Evolutionary conservation across 768 basidiomycete species (phyloP), one percentile per base, ranked within the genome.

Genomic region (Lenzites betulinus): DNA sequence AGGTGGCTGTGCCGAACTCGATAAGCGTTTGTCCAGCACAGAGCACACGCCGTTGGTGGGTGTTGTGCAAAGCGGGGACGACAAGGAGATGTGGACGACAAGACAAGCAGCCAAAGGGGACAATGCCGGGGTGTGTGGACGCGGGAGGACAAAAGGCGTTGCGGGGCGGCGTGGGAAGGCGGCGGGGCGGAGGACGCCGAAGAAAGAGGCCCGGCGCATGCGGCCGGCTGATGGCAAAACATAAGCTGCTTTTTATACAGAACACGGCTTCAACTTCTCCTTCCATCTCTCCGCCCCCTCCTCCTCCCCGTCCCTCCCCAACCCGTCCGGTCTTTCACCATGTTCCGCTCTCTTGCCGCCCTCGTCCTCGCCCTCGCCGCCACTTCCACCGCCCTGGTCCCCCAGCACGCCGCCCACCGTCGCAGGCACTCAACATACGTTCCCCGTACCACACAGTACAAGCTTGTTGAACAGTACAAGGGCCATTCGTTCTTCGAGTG

Each of bases 401-500:
- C 75, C 52, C 70, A 73, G 49, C 65, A 64, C 50, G 62, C 61
- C 15, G 51, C 62, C 1, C 38, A 59, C 12, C 64, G 66, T 47
- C 71, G 75, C 57, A 75, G 72, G 41, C 73, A 76, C 63, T 64
- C 60, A 49, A 62, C 67, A 16, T 54, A 64, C 50, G 46, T 48
- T 50, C 61, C 54, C 60, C 42, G 74, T 61, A 59, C 46, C 49
- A 68, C 66, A 44, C 67, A 70, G 11, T 83, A 77, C 68, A 63
- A 33, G 22, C 59, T 82, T 33, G 50, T 73, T 20, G 78, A 81
- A 63, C 68, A 74, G 46, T 81, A 75, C 63, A 70, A 76, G 47
- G 87, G 85, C 11, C 65, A 84, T 9, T 79, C 77, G 51, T 89
- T 91, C 73, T 75, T 90, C 58, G 76, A 82, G 88, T 89, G 62